Percentiles rank a stretch among this genome's conserved stretches.
Conservation (phyloP, 352 stramenopile genomes). For the Phytophthora citricola region DNA sequence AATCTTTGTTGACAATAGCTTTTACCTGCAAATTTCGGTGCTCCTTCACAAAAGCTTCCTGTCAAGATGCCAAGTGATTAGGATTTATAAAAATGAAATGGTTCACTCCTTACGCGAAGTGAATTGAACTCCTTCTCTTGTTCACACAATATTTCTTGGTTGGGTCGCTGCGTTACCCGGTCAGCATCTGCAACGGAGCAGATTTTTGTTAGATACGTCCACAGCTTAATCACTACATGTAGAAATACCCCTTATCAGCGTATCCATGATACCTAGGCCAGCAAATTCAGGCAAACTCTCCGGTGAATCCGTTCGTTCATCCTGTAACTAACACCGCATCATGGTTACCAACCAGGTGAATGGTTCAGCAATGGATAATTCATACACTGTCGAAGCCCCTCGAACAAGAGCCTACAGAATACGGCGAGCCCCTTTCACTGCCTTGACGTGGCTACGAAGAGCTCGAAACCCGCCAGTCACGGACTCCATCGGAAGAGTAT, state of each 20-base stretch:
- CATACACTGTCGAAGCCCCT: constrained; percentile 1
- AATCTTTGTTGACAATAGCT: not conserved
- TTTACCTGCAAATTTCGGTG: constrained; percentile 45
- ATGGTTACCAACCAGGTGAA: too few species aligned
- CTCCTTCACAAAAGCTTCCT: constrained; percentile 42
- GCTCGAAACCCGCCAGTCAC: constrained; percentile 45
- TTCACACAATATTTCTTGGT: constrained; percentile 38
- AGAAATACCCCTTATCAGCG: not conserved
- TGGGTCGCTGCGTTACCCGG: constrained; percentile 10
- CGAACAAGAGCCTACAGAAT: not conserved
- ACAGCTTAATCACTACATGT: too few species aligned
- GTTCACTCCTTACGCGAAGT: constrained; percentile 30
- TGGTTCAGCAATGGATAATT: too few species aligned
- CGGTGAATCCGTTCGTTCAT: constrained; percentile 12
- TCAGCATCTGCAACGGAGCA: constrained; percentile 7
- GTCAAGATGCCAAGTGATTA: not conserved
- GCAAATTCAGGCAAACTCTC: constrained; percentile 1
- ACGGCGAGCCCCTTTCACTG: constrained; percentile 22
- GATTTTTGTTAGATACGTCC: too few species aligned
- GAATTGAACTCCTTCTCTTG: constrained; percentile 44
- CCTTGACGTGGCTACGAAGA: constrained; percentile 50
- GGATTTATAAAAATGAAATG: not conserved
- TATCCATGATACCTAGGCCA: constrained; percentile 7
- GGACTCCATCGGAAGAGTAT: constrained; percentile 21
- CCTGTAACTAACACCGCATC: not conserved